phyloP scores from a whole-genome alignment of 768 basidiomycete genomes.

The Tylopilus sp. region DNA sequence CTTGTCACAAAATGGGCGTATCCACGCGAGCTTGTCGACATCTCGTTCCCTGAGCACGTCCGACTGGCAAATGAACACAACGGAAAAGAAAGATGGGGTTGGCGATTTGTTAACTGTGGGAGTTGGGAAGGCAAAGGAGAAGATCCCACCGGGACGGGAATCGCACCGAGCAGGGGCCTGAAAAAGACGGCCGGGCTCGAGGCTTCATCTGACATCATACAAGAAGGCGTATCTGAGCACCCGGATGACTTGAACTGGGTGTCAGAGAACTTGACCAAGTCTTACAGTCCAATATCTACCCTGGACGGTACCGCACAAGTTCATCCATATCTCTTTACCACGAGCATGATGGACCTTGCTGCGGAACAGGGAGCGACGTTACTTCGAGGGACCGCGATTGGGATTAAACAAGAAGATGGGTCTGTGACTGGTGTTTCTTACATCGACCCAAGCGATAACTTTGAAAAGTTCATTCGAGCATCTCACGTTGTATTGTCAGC shows the following conservation, averaged over 20 bases:
- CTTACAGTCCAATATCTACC: slow-evolving; percentile 56
- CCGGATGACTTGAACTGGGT: slow-evolving; percentile 56
- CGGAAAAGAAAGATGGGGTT: slow-evolving; percentile 78
- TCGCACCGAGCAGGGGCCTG: slow-evolving; percentile 39
- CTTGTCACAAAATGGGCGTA: slow-evolving; percentile 87
- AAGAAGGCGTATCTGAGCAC: slow-evolving; percentile 33
- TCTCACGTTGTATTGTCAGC: slow-evolving; percentile 74
- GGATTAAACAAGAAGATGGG: slow-evolving; percentile 41
- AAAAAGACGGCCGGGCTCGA: slow-evolving; percentile 53
- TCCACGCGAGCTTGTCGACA: slow-evolving; percentile 60
- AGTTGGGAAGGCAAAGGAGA: slow-evolving; percentile 69
- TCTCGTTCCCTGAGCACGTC: slow-evolving; percentile 69
- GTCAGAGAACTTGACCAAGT: slow-evolving; percentile 52
- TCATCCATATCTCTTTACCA: slow-evolving; percentile 72
- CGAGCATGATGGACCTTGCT: slow-evolving; percentile 65
- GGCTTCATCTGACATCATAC: slow-evolving; percentile 4
- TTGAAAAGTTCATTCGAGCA: slow-evolving; percentile 42
- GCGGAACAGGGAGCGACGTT: slow-evolving; percentile 48
- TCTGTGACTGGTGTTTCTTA: slow-evolving; percentile 48
- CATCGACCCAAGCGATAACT: slow-evolving; percentile 20
- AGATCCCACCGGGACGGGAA: slow-evolving; percentile 8
- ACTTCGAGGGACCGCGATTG: slow-evolving; percentile 44
- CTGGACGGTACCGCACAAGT: slow-evolving; percentile 65
- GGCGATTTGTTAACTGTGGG: slow-evolving; percentile 70
- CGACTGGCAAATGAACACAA: slow-evolving; percentile 65